These are phyloP conservation scores for Mucor velutinosus DNA, from an alignment of 371 early-diverging fungal genomes.

Conservation along the genomic window DNA sequence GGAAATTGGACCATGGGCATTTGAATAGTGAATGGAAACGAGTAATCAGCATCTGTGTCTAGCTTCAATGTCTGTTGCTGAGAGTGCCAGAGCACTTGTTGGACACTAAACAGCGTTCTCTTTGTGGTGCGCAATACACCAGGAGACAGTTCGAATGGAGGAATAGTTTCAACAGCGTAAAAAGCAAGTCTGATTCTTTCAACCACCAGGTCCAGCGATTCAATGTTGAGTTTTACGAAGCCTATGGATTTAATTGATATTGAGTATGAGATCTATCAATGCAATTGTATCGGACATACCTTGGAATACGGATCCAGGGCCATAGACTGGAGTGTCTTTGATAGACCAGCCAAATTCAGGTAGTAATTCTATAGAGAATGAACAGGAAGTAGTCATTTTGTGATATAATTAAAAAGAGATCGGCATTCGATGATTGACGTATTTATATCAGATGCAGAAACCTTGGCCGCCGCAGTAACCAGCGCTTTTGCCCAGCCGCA, in stretches of 20 bases:
- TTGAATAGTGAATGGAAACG: constrained; percentile 23
- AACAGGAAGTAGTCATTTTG: constrained; percentile 11
- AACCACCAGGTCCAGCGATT: background rate
- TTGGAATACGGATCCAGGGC: constrained; percentile 35
- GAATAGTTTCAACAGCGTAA: constrained; percentile 18
- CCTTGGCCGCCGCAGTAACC: background rate
- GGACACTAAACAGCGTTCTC: constrained; percentile 10
- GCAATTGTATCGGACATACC: constrained; percentile 4
- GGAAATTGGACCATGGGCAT: constrained; percentile 29
- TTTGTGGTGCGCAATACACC: background rate
- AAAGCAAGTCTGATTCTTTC: constrained; percentile 19
- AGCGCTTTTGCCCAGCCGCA: background rate
- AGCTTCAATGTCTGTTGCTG: background rate
- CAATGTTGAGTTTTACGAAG: constrained; percentile 12
- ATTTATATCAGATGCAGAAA: background rate
- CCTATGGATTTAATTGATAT: background rate
- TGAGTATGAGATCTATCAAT: background rate
- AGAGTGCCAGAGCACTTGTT: constrained; percentile 12
- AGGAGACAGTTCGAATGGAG: constrained; percentile 11
- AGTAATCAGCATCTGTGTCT: background rate
- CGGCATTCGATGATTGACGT: background rate
- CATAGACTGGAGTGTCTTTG: constrained; percentile 20
- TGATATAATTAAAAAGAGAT: constrained; percentile 4
- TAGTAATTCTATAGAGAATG: constrained; percentile 14
- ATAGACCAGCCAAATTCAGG: constrained; percentile 34